phyloP scores from a whole-genome alignment of 306 rosid genomes.

The Prinsepia uniflora region DNA sequence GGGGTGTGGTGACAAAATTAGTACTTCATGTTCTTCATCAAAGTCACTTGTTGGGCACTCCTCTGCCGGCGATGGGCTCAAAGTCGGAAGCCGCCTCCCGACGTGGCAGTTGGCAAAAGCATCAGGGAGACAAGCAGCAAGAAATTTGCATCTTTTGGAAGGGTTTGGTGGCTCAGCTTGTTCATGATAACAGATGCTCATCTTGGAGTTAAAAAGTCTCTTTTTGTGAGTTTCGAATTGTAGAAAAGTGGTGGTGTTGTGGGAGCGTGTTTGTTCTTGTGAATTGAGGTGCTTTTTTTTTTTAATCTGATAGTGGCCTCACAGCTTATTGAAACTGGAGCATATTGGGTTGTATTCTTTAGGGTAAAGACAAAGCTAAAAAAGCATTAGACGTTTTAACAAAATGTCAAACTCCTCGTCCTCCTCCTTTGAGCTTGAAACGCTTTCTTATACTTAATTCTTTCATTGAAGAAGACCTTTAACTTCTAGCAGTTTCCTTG shows the following conservation, averaged over 20 bases:
- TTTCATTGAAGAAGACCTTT: not conserved
- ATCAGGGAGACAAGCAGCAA: constrained; percentile 55
- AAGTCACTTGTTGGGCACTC: constrained; percentile 48
- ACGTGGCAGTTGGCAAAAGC: constrained; percentile 50
- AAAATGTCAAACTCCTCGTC: constrained; percentile 14
- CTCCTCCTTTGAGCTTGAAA: constrained; percentile 22
- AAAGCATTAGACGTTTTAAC: constrained; percentile 33
- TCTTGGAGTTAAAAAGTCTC: constrained; percentile 25
- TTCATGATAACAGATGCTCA: constrained; percentile 72
- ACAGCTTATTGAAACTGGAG: constrained; percentile 49
- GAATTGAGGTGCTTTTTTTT: constrained; percentile 26
- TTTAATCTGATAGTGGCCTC: constrained; percentile 54
- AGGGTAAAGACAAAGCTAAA: constrained; percentile 76
- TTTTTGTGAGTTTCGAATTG: constrained; percentile 11
- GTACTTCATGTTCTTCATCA: constrained; percentile 70
- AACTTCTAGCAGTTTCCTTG: constrained; percentile 9
- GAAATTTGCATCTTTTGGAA: constrained; percentile 47
- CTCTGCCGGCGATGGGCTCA: constrained; percentile 47
- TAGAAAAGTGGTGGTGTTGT: constrained; percentile 8
- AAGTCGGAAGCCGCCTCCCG: constrained; percentile 29
- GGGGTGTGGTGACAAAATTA: not conserved
- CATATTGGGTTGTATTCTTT: constrained; percentile 43
- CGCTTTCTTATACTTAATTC: constrained; percentile 12
- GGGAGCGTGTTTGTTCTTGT: constrained; percentile 3
- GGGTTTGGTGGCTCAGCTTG: constrained; percentile 43